These are phyloP conservation scores for Mycena floridula DNA, from an alignment of 768 basidiomycete genomes.

Conservation along the genomic window DNA sequence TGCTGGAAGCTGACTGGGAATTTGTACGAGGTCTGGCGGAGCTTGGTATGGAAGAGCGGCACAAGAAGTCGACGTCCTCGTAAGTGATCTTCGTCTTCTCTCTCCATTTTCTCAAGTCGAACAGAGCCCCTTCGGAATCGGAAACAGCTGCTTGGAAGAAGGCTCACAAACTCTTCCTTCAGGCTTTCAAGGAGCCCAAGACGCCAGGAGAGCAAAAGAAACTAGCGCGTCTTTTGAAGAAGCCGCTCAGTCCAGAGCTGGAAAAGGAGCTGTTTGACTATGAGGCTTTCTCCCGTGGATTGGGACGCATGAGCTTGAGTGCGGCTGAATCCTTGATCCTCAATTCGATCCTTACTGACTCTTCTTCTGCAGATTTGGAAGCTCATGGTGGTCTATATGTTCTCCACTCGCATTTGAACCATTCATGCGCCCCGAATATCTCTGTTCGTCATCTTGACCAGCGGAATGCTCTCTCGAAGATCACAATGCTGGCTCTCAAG, in stretches of 20 bases:
- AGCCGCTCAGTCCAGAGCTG: conserved; percentile 41
- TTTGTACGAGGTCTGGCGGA: conserved; percentile 60
- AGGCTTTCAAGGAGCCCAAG: conserved; percentile 59
- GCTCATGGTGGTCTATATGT: conserved; percentile 82
- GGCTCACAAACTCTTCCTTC: conserved; percentile 50
- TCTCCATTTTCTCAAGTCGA: background rate
- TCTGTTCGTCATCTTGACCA: conserved; percentile 74
- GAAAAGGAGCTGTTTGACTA: conserved; percentile 64
- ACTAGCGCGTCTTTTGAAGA: conserved; percentile 48
- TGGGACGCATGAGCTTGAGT: conserved; percentile 83
- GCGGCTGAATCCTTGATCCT: conserved; percentile 18
- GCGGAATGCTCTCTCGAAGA: conserved; percentile 62
- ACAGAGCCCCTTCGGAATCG: conserved; percentile 44
- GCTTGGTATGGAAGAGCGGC: conserved; percentile 69
- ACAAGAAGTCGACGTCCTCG: conserved; percentile 20
- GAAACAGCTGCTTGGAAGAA: conserved; percentile 64
- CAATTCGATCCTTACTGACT: background rate
- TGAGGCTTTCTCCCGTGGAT: conserved; percentile 58
- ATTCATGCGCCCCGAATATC: conserved; percentile 74
- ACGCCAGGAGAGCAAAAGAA: conserved; percentile 46
- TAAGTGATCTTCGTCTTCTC: background rate
- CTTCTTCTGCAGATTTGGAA: conserved; percentile 54
- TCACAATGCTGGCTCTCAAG: conserved; percentile 64
- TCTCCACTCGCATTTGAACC: conserved; percentile 85
- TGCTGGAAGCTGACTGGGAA: conserved; percentile 44